phyloP scores from a whole-genome alignment of 73 alveolate species.

The Paramecium tetraurelia region DNA sequence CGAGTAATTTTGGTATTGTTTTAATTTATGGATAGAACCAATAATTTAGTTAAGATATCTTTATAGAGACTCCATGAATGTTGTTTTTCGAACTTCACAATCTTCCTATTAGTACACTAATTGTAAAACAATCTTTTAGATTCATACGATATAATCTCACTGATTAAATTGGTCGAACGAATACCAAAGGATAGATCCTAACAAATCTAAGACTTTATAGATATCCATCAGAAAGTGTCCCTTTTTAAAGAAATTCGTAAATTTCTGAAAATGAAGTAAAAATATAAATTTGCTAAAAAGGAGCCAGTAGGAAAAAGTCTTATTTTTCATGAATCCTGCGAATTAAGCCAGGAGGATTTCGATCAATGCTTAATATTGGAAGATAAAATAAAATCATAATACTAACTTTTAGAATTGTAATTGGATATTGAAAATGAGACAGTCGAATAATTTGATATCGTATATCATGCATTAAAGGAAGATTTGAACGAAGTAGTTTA shows the following conservation, averaged over 20 bases:
- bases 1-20: background rate
- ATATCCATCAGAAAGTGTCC: slow-evolving; percentile 6
- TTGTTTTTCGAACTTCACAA: background rate
- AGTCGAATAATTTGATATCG: background rate
- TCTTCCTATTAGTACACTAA: slow-evolving; percentile 28
- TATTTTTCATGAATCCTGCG: background rate
- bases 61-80: background rate
- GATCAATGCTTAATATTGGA: background rate
- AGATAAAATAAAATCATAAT: background rate
- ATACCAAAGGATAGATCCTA: background rate
- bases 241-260: background rate
- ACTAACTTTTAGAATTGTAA: background rate
- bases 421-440: background rate
- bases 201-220: background rate
- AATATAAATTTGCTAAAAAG: background rate
- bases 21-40: background rate
- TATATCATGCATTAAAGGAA: slow-evolving; percentile 3
- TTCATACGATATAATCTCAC: background rate
- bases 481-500: background rate
- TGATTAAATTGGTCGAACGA: background rate
- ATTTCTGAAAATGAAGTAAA: background rate
- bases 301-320: slow-evolving; percentile 36
- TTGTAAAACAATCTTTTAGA: slow-evolving; percentile 16
- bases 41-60: background rate
- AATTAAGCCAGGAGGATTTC: slow-evolving; percentile 16